These are phyloP conservation scores for Kwoniella sp. DNA, from an alignment of 768 basidiomycete species.

Conservation along the genomic window DNA sequence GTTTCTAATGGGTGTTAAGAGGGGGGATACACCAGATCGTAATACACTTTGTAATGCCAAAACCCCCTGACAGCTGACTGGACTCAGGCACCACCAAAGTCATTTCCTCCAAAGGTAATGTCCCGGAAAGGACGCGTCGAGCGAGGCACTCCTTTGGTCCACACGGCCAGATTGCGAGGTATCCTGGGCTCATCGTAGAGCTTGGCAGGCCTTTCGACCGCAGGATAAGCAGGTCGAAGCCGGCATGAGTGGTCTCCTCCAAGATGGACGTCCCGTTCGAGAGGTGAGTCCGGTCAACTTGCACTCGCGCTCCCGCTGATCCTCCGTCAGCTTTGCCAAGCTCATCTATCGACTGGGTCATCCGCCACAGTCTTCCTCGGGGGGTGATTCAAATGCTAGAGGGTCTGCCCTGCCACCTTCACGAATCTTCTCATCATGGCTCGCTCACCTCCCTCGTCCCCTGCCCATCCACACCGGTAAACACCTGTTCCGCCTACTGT, in stretches of 20 bases:
- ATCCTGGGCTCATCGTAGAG: too few species aligned
- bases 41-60: too few species aligned
- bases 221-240: too few species aligned
- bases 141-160: background rate
- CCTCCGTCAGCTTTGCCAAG: constrained; percentile 17
- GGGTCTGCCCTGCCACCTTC: constrained; percentile 7
- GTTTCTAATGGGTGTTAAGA: too few species aligned
- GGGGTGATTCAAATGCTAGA: background rate
- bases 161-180: too few species aligned
- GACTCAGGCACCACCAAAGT: background rate
- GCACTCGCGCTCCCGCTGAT: background rate
- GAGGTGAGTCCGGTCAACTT: constrained; percentile 15
- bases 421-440: constrained; percentile 39
- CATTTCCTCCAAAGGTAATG: background rate
- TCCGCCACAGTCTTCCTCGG: constrained; percentile 16
- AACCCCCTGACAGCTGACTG: background rate
- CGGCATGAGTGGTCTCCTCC: background rate
- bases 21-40: too few species aligned
- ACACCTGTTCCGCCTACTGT: constrained; percentile 68
- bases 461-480: constrained; percentile 59
- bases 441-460: constrained; percentile 46
- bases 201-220: too few species aligned
- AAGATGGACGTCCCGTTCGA: constrained; percentile 34
- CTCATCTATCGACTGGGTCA: constrained; percentile 30
- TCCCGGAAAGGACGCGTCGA: background rate